These are phyloP conservation scores for Berberis vulgaris DNA, from an alignment of 164 flowering plant genomes.

Conservation along the genomic window DNA sequence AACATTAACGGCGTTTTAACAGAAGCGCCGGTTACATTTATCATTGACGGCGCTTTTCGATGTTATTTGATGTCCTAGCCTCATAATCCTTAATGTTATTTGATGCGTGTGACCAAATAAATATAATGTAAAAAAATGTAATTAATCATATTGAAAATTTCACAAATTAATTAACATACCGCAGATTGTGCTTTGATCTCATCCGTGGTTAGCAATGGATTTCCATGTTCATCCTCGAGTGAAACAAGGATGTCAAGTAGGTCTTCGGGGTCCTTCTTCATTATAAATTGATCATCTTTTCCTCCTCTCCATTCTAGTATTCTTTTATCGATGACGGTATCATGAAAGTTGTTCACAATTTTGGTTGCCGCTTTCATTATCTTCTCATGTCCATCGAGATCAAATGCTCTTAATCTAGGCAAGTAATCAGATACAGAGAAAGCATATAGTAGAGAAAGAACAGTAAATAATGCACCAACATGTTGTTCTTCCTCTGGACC, in stretches of 20 bases:
- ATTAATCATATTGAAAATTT: no score
- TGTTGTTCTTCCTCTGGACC: slow-evolving; percentile 21
- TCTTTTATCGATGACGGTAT: slow-evolving; percentile 22
- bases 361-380: slow-evolving; percentile 15
- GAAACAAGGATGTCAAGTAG: slow-evolving; percentile 22
- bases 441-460: slow-evolving; percentile 18
- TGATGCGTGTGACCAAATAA: no score
- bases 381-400: slow-evolving; percentile 39
- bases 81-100: no score
- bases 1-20: no score
- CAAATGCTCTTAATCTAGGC: slow-evolving; percentile 19
- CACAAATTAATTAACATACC: slow-evolving; percentile 12
- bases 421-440: slow-evolving; percentile 25
- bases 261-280: slow-evolving; percentile 17
- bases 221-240: slow-evolving; percentile 14
- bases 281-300: neutral
- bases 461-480: slow-evolving; percentile 16
- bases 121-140: neutral
- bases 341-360: slow-evolving; percentile 21
- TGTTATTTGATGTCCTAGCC: no score
- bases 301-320: slow-evolving; percentile 22
- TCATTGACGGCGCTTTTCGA: no score
- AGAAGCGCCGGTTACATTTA: no score
- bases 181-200: slow-evolving; percentile 30
- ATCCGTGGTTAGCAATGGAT: slow-evolving; percentile 19